Evolutionary conservation across 139 green algal species (phyloP), one percentile per base, ranked within the genome.

Genomic region (Coelastrella sp.): DNA sequence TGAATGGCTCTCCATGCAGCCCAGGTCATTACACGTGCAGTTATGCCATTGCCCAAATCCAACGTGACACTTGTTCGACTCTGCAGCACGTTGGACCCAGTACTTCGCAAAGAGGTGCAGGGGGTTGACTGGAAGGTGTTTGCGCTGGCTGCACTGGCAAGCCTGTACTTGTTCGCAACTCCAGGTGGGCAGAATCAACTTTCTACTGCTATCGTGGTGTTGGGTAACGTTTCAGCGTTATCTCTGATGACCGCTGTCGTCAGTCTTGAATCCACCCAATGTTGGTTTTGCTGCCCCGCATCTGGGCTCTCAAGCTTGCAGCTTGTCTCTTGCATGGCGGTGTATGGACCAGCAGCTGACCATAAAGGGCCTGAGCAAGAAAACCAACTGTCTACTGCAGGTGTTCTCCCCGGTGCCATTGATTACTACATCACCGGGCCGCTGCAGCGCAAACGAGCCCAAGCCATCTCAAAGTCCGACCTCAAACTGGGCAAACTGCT

Each of bases 401-500:
- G 97, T 12, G 96, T 98, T 24, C 91, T 98, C 56, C 89, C 91
- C 0, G 97, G 96, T 10, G 94, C 94, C 0, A 66, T 98, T 7
- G 97, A 99, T 92, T 97, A 95, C 14, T 99, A 98, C 92, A 78
- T 99, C 8, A 57, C 91, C 15, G 93, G 93, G 7, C 94, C 94
- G 10, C 85, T 98, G 59, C 91, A 96, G 84, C 89, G 93, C 10
- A 63, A 61, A 10, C 65, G 76, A 7, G 49, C 82, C 35, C n/a
- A 25, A 24, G 22, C 84, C 20, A 88, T 92, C 27, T 20, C 84
- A 27, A 88, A 93, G 72, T 91, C 95, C 22, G 96, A 99, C 87
- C 94, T 99, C 22, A 90, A 92, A 24, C 76, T 99, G n/a, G 96
- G 96, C 24, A 95, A 96, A 86, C 97, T 97, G 78, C 92, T 99